These are phyloP conservation scores for Russula earlei DNA, from an alignment of 768 basidiomycete species.

Conservation along the genomic window DNA sequence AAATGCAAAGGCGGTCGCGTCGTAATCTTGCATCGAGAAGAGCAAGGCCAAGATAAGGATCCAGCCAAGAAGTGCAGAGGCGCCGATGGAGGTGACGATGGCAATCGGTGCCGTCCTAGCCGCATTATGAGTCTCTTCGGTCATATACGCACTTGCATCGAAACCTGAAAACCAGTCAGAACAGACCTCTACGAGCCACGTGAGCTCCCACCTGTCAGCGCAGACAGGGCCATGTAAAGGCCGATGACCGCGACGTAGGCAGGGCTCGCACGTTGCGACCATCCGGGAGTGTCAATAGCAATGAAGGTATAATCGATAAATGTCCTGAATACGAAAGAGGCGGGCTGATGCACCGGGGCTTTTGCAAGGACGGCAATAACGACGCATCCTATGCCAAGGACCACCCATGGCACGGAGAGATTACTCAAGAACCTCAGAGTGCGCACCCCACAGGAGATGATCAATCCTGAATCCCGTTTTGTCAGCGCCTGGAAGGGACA, in stretches of 20 bases:
- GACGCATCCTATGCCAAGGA: slow-evolving; percentile 54
- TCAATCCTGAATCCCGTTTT: too few species aligned
- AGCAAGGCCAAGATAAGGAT: slow-evolving; percentile 64
- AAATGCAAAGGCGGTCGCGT: slow-evolving; percentile 38
- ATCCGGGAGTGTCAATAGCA: slow-evolving; percentile 42
- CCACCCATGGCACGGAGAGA: slow-evolving; percentile 67
- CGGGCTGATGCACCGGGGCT: slow-evolving; percentile 62
- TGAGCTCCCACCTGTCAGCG: slow-evolving; percentile 48
- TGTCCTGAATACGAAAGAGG: slow-evolving; percentile 55
- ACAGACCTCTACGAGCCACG: neutral
- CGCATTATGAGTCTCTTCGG: slow-evolving; percentile 62
- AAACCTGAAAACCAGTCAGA: slow-evolving; percentile 37
- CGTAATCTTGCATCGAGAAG: slow-evolving; percentile 72
- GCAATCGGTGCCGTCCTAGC: slow-evolving; percentile 56
- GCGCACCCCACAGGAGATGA: slow-evolving; percentile 67
- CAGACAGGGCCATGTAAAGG: slow-evolving; percentile 70
- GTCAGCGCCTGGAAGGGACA: slow-evolving; percentile 34
- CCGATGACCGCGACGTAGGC: slow-evolving; percentile 67
- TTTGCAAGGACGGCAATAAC: slow-evolving; percentile 61
- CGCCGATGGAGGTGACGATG: slow-evolving; percentile 62
- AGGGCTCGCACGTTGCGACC: slow-evolving; percentile 57
- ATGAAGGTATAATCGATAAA: slow-evolving; percentile 72
- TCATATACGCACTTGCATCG: slow-evolving; percentile 70
- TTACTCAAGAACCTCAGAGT: slow-evolving; percentile 61
- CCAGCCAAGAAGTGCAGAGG: slow-evolving; percentile 65